phyloP scores from a whole-genome alignment of 768 basidiomycete genomes.

The Pleurotus salmoneostramineus region DNA sequence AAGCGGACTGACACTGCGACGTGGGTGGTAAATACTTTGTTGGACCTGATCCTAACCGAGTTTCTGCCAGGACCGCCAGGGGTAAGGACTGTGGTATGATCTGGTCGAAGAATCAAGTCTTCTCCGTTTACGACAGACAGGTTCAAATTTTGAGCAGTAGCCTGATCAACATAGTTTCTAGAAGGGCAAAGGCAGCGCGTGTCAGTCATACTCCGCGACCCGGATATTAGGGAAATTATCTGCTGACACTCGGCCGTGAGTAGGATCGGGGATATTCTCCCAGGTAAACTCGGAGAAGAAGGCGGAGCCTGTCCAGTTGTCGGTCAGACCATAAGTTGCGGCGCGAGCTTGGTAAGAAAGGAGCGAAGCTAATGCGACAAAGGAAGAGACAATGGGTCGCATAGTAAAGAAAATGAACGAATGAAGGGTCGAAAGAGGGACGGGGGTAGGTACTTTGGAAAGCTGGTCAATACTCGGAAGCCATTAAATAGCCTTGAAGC shows the following conservation, averaged over 20 bases:
- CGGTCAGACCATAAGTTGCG: slow-evolving; percentile 36
- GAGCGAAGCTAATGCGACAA: neutral
- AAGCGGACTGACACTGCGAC: slow-evolving; percentile 27
- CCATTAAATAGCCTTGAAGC: neutral
- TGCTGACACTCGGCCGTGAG: slow-evolving; percentile 60
- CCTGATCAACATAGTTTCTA: slow-evolving; percentile 15
- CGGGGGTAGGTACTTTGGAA: neutral
- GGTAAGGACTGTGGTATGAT: slow-evolving; percentile 31
- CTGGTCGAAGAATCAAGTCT: slow-evolving; percentile 36
- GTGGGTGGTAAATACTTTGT: slow-evolving; percentile 30
- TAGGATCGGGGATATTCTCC: slow-evolving; percentile 50
- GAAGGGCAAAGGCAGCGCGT: neutral
- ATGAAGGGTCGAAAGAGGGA: neutral
- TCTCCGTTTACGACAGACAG: slow-evolving; percentile 35
- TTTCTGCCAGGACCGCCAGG: slow-evolving; percentile 34
- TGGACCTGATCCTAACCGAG: slow-evolving; percentile 34
- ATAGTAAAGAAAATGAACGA: neutral
- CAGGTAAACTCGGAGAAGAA: slow-evolving; percentile 49
- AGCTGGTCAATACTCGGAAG: neutral
- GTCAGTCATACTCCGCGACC: neutral
- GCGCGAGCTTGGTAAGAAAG: slow-evolving; percentile 19
- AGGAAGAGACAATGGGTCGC: neutral
- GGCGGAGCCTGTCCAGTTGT: slow-evolving; percentile 37
- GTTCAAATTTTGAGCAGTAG: slow-evolving; percentile 33
- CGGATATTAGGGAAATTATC: neutral